These are phyloP conservation scores for Aspergillus nidulans DNA, from an alignment of 495 filamentous ascomycete species.

Conservation along the genomic window DNA sequence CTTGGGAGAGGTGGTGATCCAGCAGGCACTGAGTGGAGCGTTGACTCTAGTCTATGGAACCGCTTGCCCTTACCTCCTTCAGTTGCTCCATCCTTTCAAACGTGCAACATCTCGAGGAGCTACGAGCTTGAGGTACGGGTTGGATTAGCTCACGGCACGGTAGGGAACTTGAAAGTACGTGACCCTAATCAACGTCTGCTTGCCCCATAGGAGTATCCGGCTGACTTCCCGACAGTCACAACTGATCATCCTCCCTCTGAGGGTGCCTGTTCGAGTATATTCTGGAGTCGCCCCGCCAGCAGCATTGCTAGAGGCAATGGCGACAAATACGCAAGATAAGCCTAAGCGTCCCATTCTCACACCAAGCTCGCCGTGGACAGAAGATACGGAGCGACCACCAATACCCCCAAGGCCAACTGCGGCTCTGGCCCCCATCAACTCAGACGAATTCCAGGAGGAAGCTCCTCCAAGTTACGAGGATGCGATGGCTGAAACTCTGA, in stretches of 20 bases:
- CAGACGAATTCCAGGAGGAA: slow-evolving; percentile 50
- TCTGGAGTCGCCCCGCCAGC: slow-evolving; percentile 86
- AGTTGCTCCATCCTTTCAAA: slow-evolving; percentile 77
- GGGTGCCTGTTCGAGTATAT: slow-evolving; percentile 74
- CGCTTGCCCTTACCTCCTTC: slow-evolving; percentile 68
- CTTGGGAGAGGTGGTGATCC: slow-evolving; percentile 55
- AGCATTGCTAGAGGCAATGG: slow-evolving; percentile 67
- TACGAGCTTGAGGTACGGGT: slow-evolving; percentile 82
- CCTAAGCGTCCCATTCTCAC: slow-evolving; percentile 19
- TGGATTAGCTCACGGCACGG: slow-evolving; percentile 59
- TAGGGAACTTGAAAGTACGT: slow-evolving; percentile 50
- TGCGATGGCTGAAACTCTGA: slow-evolving; percentile 76
- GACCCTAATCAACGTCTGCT: not conserved
- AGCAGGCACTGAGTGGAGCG: slow-evolving; percentile 57
- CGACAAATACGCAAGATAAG: slow-evolving; percentile 31
- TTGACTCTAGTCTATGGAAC: slow-evolving; percentile 68
- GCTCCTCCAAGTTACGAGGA: slow-evolving; percentile 83
- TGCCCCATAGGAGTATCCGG: not conserved
- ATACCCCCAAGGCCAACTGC: slow-evolving; percentile 32
- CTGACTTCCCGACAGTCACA: slow-evolving; percentile 49
- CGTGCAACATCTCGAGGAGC: slow-evolving; percentile 77
- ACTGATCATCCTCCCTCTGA: slow-evolving; percentile 66
- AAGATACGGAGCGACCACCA: slow-evolving; percentile 26
- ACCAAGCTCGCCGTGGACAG: slow-evolving; percentile 22
- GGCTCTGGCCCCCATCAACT: slow-evolving; percentile 20